phyloP scores from a whole-genome alignment of 345 rosid species.

The Populus davidiana region DNA sequence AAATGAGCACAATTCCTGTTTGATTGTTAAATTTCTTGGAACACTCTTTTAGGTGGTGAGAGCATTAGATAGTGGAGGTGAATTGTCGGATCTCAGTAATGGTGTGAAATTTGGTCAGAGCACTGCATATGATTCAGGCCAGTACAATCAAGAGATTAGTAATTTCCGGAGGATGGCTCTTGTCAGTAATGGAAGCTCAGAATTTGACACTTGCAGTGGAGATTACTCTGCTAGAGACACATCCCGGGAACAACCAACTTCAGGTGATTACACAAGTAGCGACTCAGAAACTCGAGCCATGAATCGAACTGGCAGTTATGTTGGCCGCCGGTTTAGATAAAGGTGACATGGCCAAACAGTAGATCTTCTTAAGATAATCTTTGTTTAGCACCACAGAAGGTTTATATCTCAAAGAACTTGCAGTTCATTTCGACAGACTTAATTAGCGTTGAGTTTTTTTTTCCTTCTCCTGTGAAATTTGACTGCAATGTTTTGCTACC shows the following conservation, averaged over 20 bases:
- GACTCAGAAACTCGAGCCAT: constrained; percentile 56
- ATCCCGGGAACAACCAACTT: constrained; percentile 29
- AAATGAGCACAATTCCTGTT: not conserved
- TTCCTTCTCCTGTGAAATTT: not conserved
- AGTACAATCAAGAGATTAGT: constrained; percentile 59
- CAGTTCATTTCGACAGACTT: not conserved
- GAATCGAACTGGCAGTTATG: constrained; percentile 1
- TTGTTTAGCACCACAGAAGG: not conserved
- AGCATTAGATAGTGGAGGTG: constrained; percentile 72
- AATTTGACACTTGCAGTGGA: constrained; percentile 48
- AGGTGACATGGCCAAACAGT: not conserved
- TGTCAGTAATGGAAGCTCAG: constrained; percentile 50
- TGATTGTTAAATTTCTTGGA: not conserved
- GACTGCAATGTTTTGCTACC: not conserved
- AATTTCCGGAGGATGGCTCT: constrained; percentile 72
- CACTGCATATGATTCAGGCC: constrained; percentile 64
- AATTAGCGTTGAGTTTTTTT: not conserved
- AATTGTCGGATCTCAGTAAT: constrained; percentile 69
- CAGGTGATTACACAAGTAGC: constrained; percentile 44
- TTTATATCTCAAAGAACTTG: not conserved
- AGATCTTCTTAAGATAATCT: not conserved
- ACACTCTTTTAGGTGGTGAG: constrained; percentile 59
- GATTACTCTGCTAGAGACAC: constrained; percentile 40
- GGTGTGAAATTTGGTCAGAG: constrained; percentile 78
- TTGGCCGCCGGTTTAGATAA: constrained; percentile 1